Conservation (phyloP, 2,329 filamentous ascomycete genomes). For the Phialemonium atrogriseum region DNA sequence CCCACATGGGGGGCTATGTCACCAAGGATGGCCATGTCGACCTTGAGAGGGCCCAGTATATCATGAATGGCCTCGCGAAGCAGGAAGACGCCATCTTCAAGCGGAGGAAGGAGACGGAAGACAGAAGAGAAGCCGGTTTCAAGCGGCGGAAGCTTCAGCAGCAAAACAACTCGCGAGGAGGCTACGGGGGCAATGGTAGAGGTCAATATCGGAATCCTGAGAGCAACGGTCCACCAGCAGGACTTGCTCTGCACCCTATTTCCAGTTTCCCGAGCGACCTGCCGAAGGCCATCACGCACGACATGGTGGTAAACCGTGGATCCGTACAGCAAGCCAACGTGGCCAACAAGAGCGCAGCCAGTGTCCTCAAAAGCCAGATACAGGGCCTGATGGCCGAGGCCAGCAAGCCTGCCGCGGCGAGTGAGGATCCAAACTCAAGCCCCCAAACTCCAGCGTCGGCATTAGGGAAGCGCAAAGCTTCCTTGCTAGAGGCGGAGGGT, state of each 20-base stretch:
- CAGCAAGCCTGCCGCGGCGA: conserved; percentile 5
- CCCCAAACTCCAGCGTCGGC: conserved; percentile 16
- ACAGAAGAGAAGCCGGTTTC: conserved; percentile 69
- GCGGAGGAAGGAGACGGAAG: conserved; percentile 76
- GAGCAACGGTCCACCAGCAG: conserved; percentile 11
- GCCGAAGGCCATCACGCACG: conserved; percentile 63
- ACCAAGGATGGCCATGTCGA: conserved; percentile 93
- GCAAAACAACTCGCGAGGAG: conserved; percentile 32
- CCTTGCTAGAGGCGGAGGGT: conserved; percentile 56
- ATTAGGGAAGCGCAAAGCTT: conserved; percentile 64
- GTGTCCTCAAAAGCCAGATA: conserved; percentile 74
- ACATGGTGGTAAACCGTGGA: conserved; percentile 74
- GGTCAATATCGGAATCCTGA: conserved; percentile 8
- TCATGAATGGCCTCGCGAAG: conserved; percentile 79
- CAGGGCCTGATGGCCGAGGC: conserved; percentile 34
- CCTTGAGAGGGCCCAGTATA: conserved; percentile 76
- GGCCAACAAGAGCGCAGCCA: conserved; percentile 92
- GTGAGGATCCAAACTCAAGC: conserved; percentile 6
- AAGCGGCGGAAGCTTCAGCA: conserved; percentile 74
- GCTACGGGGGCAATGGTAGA: conserved; percentile 10
- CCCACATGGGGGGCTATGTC: conserved; percentile 87
- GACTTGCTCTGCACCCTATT: conserved; percentile 24
- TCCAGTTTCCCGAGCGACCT: conserved; percentile 44
- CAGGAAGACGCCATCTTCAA: conserved; percentile 93
- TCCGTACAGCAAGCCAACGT: conserved; percentile 59